Evolutionary conservation across 352 stramenopile species (phyloP).

Genomic region (Phytopythium montanum): DNA sequence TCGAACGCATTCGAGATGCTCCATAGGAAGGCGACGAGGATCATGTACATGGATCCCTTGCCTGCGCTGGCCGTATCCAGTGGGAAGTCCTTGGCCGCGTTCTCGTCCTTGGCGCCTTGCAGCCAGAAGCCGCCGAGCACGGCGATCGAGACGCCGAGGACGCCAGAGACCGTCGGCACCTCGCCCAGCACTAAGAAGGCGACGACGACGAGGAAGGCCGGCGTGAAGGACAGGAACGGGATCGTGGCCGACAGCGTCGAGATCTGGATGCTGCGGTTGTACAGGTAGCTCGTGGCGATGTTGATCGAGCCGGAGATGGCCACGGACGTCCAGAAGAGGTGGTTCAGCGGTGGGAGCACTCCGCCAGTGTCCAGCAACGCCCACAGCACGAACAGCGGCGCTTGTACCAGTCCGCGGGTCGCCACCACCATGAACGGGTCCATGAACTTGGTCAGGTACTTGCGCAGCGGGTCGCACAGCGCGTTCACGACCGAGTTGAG

Average conservation of each 20-base stretch:
- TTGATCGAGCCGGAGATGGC: conserved; percentile 73
- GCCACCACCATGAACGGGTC: conserved; percentile 78
- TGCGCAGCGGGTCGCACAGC: conserved; percentile 77
- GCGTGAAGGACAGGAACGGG: conserved; percentile 79
- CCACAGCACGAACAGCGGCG: conserved; percentile 67
- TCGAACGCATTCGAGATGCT: conserved; percentile 83
- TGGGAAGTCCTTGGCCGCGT: conserved; percentile 40
- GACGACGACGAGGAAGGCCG: conserved; percentile 70
- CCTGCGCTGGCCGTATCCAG: conserved; percentile 52
- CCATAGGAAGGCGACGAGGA: conserved; percentile 77
- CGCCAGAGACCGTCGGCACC: conserved; percentile 56
- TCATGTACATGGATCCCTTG: conserved; percentile 82
- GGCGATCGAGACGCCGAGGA: conserved; percentile 67
- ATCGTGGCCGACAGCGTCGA: conserved; percentile 73
- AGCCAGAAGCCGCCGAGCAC: conserved; percentile 72
- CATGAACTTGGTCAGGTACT: conserved; percentile 83
- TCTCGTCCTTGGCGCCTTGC: conserved; percentile 43
- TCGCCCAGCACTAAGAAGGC: conserved; percentile 74
- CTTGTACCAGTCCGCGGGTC: conserved; percentile 62
- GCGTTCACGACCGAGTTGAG: conserved; percentile 80
- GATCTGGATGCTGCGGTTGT: conserved; percentile 83
- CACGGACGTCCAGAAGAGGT: conserved; percentile 79
- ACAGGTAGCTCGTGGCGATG: conserved; percentile 80
- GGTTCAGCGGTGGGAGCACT: conserved; percentile 56
- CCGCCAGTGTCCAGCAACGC: conserved; percentile 51